Conservation (phyloP, 2,329 filamentous ascomycete genomes). For the Talaromyces sp. region DNA sequence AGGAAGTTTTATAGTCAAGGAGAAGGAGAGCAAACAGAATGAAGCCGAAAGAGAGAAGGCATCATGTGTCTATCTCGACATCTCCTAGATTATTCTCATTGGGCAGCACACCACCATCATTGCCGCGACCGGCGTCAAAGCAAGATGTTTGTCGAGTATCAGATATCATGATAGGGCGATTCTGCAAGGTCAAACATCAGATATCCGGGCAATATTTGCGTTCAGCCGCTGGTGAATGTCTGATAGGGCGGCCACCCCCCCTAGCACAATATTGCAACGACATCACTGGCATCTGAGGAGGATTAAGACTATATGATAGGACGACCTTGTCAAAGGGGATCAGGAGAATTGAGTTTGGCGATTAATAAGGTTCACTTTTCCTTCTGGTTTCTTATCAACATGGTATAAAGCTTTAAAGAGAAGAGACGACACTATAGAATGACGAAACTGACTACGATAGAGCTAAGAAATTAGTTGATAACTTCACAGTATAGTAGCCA, state of each 20-base stretch:
- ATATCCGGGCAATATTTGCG: not conserved
- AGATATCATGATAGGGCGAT: not conserved
- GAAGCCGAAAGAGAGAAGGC: not conserved
- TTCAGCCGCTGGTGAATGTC: not conserved
- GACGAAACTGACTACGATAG: not conserved
- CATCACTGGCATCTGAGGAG: not conserved
- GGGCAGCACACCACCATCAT: slow-evolving; percentile 1
- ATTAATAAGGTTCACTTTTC: not conserved
- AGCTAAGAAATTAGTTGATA: not conserved
- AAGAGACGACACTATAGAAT: not conserved
- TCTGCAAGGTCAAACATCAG: not conserved
- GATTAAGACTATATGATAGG: not conserved
- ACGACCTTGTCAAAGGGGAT: not conserved
- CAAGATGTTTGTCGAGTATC: not conserved
- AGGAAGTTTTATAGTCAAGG: not conserved
- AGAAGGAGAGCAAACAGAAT: not conserved
- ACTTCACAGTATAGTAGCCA: not conserved
- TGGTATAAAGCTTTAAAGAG: not conserved
- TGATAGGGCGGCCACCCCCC: not conserved
- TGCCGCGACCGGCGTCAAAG: not conserved
- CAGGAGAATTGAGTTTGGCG: not conserved
- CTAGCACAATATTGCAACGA: not conserved
- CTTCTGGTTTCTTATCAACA: not conserved
- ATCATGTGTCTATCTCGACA: not conserved
- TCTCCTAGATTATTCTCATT: not conserved